Conservation (phyloP, 192 early-diverging fungal species). For the Lobulomyces angularis region DNA sequence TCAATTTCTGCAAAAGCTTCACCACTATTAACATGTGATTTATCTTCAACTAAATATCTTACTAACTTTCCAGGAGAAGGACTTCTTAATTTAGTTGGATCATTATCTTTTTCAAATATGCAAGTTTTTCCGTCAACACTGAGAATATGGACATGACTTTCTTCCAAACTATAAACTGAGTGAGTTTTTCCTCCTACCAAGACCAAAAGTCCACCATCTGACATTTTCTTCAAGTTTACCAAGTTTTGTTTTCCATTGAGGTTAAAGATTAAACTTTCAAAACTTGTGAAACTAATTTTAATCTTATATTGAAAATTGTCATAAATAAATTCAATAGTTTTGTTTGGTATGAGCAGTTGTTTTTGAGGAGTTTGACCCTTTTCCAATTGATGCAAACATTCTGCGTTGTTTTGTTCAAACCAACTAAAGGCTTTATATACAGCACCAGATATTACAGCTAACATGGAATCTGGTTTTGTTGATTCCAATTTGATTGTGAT, state of each 20-base stretch:
- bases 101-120: constrained; percentile 88
- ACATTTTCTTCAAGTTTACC: constrained; percentile 69
- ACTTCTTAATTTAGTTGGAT: constrained; percentile 90
- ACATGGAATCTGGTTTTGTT: constrained; percentile 77
- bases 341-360: constrained; percentile 56
- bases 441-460: constrained; percentile 86
- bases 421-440: constrained; percentile 56
- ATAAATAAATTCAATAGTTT: constrained; percentile 83
- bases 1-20: constrained; percentile 97
- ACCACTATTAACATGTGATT: constrained; percentile 74
- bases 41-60: constrained; percentile 82
- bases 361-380: constrained; percentile 84
- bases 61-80: constrained; percentile 97
- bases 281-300: constrained; percentile 63
- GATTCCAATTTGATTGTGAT: constrained; percentile 79
- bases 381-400: constrained; percentile 74
- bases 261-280: constrained; percentile 64
- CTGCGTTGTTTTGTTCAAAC: constrained; percentile 49
- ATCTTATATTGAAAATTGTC: constrained; percentile 86
- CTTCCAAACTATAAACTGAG: constrained; percentile 79
- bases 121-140: constrained; percentile 85
- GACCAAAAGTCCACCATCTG: constrained; percentile 86
- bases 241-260: constrained; percentile 73
- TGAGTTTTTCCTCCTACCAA: constrained; percentile 85
- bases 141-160: constrained; percentile 76